Evolutionary conservation across 352 stramenopile genomes (phyloP).

Genomic region (Pythium oligandrum): DNA sequence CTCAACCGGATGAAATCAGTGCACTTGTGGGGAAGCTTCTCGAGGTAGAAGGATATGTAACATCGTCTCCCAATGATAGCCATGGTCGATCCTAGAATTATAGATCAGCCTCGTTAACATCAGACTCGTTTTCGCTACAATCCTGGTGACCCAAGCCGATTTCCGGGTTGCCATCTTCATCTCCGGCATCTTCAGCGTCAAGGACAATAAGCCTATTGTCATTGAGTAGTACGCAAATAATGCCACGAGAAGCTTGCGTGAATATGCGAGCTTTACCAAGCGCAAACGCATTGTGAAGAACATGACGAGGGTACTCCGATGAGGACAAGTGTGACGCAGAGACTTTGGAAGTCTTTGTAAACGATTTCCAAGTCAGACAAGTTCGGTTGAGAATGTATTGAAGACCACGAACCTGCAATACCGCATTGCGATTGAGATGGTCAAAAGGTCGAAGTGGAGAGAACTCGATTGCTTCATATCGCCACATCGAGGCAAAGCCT

Average conservation of each 20-base stretch:
- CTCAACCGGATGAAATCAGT: conserved; percentile 30
- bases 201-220: conserved; percentile 38
- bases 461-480: too few relatives aligned
- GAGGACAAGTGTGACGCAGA: too few relatives aligned
- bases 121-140: conserved; percentile 8
- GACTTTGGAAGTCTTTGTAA: too few relatives aligned
- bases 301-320: too few relatives aligned
- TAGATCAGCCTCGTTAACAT: conserved; percentile 28
- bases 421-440: too few relatives aligned
- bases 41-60: conserved; percentile 40
- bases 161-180: conserved; percentile 27
- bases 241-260: conserved; percentile 43
- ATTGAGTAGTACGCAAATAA: conserved; percentile 39
- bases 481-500: too few relatives aligned
- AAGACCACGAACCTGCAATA: too few relatives aligned
- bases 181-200: conserved; percentile 54
- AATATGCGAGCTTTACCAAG: conserved; percentile 1
- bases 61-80: neutral
- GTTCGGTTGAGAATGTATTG: too few relatives aligned
- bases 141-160: neutral
- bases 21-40: conserved; percentile 50
- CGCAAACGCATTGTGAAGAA: too few relatives aligned
- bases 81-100: conserved; percentile 1
- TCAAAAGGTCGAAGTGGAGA: too few relatives aligned
- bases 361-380: too few relatives aligned